Evolutionary conservation across 345 rosid species (phyloP).

Genomic region (Salix dunnii): DNA sequence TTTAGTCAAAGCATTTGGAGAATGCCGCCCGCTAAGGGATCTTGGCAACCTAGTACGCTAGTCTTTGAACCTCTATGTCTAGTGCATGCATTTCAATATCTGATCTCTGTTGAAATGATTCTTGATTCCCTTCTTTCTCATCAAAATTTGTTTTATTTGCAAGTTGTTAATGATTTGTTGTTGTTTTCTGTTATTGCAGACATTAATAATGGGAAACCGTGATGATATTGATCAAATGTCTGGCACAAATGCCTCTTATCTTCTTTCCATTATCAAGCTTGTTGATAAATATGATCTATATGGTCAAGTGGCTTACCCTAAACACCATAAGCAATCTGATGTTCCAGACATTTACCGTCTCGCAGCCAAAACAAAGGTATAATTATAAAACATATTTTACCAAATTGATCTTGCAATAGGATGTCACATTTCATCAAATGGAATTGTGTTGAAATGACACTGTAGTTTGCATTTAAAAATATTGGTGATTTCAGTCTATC

Average conservation of each 20-base stretch:
- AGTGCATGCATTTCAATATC: neutral
- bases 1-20: constrained; percentile 95
- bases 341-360: constrained; percentile 94
- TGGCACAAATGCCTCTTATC: constrained; percentile 75
- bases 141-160: neutral
- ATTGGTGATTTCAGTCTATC: no score
- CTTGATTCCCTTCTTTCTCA: constrained; percentile 7
- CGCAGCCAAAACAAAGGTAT: constrained; percentile 95
- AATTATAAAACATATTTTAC: neutral
- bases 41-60: constrained; percentile 83
- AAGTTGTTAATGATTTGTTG: neutral
- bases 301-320: constrained; percentile 96
- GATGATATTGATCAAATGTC: constrained; percentile 99
- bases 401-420: neutral
- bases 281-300: constrained; percentile 94
- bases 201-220: constrained; percentile 93
- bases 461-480: no score
- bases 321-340: constrained; percentile 94
- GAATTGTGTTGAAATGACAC: neutral
- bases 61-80: neutral
- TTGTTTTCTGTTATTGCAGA: constrained; percentile 42
- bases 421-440: neutral
- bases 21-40: constrained; percentile 88
- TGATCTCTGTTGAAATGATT: neutral
- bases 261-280: constrained; percentile 86